phyloP scores from a whole-genome alignment of 2,329 filamentous ascomycete genomes.

The Xylariaceae sp. region DNA sequence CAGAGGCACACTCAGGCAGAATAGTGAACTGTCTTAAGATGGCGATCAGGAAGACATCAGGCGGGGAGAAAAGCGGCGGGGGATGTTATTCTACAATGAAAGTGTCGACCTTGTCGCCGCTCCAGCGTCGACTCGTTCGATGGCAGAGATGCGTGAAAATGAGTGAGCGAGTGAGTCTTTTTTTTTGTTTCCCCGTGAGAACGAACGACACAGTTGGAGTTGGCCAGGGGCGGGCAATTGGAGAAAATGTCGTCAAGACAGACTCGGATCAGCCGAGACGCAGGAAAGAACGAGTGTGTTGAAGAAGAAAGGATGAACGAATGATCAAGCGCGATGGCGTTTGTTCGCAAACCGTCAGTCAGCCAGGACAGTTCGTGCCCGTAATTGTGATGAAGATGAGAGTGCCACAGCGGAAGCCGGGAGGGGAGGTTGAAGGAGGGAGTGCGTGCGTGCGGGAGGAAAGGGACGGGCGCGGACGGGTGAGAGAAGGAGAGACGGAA shows the following conservation, averaged over 20 bases:
- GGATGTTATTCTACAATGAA: conserved; percentile 8
- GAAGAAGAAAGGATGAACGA: conserved; percentile 21
- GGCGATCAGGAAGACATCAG: conserved; percentile 37
- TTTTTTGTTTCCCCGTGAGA: conserved; percentile 9
- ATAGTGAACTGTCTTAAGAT: conserved; percentile 26
- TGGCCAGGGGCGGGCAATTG: not conserved
- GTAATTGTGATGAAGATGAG: conserved; percentile 10
- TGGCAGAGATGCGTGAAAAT: not conserved
- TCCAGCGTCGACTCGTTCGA: not conserved
- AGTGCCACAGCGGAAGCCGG: not conserved
- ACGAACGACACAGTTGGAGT: conserved; percentile 11
- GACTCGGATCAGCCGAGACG: conserved; percentile 15
- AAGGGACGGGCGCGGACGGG: not conserved
- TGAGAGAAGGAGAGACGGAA: not conserved
- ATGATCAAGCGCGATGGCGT: conserved; percentile 1
- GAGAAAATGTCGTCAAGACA: conserved; percentile 27
- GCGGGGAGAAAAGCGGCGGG: conserved; percentile 19
- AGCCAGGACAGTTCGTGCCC: conserved; percentile 12
- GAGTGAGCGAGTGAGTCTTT: conserved; percentile 4
- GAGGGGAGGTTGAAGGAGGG: not conserved
- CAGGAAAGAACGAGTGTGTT: conserved; percentile 21
- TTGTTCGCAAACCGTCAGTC: conserved; percentile 15
- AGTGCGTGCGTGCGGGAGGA: not conserved
- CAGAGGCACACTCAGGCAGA: conserved; percentile 19
- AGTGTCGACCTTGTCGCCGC: conserved; percentile 8